These are phyloP conservation scores for Beauveria sp. DNA, from an alignment of 2,329 filamentous ascomycete genomes.

Conservation along the genomic window DNA sequence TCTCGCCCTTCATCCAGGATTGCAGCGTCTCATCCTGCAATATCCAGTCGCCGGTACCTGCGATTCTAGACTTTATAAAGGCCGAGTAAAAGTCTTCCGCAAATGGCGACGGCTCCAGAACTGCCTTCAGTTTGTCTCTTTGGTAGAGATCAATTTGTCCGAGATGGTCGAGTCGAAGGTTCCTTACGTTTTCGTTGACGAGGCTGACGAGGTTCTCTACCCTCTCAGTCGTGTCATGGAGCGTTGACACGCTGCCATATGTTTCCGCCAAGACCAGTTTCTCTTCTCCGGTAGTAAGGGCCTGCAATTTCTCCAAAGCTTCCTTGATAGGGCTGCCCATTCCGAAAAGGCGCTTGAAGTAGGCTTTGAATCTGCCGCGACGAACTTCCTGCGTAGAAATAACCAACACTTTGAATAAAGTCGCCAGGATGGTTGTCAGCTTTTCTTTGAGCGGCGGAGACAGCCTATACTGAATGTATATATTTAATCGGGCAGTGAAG, in stretches of 20 bases:
- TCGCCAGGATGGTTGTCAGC: slow-evolving; percentile 33
- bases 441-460: slow-evolving; percentile 31
- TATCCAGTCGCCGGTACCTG: slow-evolving; percentile 40
- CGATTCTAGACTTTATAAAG: slow-evolving; percentile 32
- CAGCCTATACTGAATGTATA: slow-evolving; percentile 32
- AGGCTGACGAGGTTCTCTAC: slow-evolving; percentile 27
- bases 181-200: slow-evolving; percentile 28
- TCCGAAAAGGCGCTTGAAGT: slow-evolving; percentile 32
- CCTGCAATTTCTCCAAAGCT: slow-evolving; percentile 32
- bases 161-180: slow-evolving; percentile 26
- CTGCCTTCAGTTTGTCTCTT: slow-evolving; percentile 30
- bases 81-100: slow-evolving; percentile 34
- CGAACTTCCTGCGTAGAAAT: slow-evolving; percentile 34
- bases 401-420: slow-evolving; percentile 38
- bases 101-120: slow-evolving; percentile 35
- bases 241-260: slow-evolving; percentile 27
- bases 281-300: slow-evolving; percentile 34
- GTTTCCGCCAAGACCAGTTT: slow-evolving; percentile 38
- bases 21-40: slow-evolving; percentile 30
- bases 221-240: slow-evolving; percentile 29
- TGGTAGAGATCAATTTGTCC: slow-evolving; percentile 26
- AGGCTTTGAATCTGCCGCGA: slow-evolving; percentile 33
- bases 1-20: slow-evolving; percentile 31
- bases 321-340: slow-evolving; percentile 32
- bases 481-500: slow-evolving; percentile 33